phyloP scores from a whole-genome alignment of 2,329 filamentous ascomycete species.

The Lizonia empirigonia region DNA sequence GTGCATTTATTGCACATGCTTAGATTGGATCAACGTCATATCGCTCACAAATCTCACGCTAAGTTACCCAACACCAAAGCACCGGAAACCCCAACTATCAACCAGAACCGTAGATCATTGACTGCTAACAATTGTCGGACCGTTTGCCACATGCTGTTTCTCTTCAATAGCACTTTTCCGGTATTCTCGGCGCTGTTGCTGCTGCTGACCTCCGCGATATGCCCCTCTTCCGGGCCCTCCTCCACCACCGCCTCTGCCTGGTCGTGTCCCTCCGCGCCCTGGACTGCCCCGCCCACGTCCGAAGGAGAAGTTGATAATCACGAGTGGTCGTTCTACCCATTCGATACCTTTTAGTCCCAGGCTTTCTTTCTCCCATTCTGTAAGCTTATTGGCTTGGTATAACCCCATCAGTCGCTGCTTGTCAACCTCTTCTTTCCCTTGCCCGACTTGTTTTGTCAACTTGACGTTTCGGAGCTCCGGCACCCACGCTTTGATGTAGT shows the following conservation, averaged over 20 bases:
- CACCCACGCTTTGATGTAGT: slow-evolving; percentile 76
- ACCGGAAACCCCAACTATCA: not conserved
- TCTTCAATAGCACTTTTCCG: slow-evolving; percentile 12
- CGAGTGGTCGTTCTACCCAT: slow-evolving; percentile 68
- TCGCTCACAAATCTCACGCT: not conserved
- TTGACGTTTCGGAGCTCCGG: slow-evolving; percentile 65
- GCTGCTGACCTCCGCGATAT: slow-evolving; percentile 8
- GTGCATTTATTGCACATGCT: not conserved
- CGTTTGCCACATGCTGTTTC: slow-evolving; percentile 7
- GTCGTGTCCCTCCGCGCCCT: slow-evolving; percentile 12
- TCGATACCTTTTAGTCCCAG: slow-evolving; percentile 63
- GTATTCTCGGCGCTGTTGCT: slow-evolving; percentile 10
- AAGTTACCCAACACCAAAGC: slow-evolving; percentile 12
- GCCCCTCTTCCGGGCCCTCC: slow-evolving; percentile 10
- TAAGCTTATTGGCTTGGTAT: slow-evolving; percentile 73
- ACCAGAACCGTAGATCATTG: slow-evolving; percentile 7
- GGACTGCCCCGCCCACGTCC: slow-evolving; percentile 35
- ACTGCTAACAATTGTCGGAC: slow-evolving; percentile 14
- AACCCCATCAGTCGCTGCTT: slow-evolving; percentile 59
- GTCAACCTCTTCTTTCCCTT: slow-evolving; percentile 37
- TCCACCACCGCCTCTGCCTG: not conserved
- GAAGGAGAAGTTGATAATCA: slow-evolving; percentile 44
- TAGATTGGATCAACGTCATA: not conserved
- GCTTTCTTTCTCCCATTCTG: slow-evolving; percentile 61
- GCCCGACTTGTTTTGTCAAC: slow-evolving; percentile 26